These are phyloP conservation scores for Penicillium glabrum DNA, from an alignment of 2,329 filamentous ascomycete species.

Conservation along the genomic window DNA sequence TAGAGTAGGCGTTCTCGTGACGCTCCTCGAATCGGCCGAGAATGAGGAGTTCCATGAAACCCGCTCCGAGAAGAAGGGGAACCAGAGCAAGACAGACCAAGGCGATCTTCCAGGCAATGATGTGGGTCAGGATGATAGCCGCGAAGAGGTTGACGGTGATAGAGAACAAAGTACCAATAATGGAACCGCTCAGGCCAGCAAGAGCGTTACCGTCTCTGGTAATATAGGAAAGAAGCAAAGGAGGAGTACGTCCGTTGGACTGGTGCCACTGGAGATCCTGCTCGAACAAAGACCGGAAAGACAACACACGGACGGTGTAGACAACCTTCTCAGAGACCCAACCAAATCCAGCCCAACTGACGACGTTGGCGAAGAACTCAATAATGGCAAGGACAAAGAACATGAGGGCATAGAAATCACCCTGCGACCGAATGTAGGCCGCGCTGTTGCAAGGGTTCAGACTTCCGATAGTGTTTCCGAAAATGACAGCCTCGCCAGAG, in stretches of 20 bases:
- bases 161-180: constrained; percentile 68
- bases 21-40: constrained; percentile 60
- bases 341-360: constrained; percentile 60
- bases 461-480: constrained; percentile 60
- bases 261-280: constrained; percentile 73
- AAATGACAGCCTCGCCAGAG: constrained; percentile 58
- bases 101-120: constrained; percentile 74
- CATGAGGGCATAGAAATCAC: constrained; percentile 57
- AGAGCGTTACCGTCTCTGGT: constrained; percentile 68
- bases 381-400: constrained; percentile 62
- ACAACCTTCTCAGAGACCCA: constrained; percentile 64
- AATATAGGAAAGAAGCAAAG: constrained; percentile 64
- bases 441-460: constrained; percentile 55
- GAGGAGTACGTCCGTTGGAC: constrained; percentile 61
- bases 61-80: constrained; percentile 67
- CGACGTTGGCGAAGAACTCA: constrained; percentile 62
- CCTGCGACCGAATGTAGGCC: constrained; percentile 49
- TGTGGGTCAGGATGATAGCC: constrained; percentile 67
- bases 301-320: constrained; percentile 62
- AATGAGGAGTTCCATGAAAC: constrained; percentile 66
- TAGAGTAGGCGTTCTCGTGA: constrained; percentile 52
- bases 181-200: constrained; percentile 67
- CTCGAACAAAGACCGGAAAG: constrained; percentile 64
- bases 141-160: constrained; percentile 67
- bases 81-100: constrained; percentile 69